Conservation (phyloP, 148 eudicot species). For the Silene latifolia region DNA sequence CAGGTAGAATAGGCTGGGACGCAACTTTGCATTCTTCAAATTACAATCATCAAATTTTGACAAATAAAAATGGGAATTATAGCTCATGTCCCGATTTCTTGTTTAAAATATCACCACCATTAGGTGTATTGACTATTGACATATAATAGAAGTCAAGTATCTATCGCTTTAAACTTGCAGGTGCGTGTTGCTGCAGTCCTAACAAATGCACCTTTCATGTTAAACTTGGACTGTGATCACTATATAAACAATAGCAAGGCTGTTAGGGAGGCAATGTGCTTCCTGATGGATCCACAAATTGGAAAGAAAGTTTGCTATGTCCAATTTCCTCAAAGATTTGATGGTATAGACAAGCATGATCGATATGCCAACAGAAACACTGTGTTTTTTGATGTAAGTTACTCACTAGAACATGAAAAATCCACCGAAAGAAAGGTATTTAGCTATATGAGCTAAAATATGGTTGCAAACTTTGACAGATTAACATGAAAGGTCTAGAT, state of each 20-base stretch:
- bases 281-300: slow-evolving; percentile 91
- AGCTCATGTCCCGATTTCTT: background rate
- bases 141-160: background rate
- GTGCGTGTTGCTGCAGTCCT: slow-evolving; percentile 92
- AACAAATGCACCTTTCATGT: slow-evolving; percentile 99
- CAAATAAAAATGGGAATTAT: background rate
- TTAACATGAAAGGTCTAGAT: slow-evolving; percentile 97
- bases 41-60: background rate
- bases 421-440: background rate
- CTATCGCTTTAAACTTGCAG: slow-evolving; percentile 37
- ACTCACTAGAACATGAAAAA: slow-evolving; percentile 21
- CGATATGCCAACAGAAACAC: slow-evolving; percentile 97
- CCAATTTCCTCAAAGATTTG: slow-evolving; percentile 94
- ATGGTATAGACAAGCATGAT: slow-evolving; percentile 86
- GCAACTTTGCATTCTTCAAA: background rate
- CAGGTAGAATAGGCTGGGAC: background rate
- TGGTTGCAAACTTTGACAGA: slow-evolving; percentile 38
- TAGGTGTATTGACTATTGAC: background rate
- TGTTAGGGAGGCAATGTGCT: slow-evolving; percentile 90
- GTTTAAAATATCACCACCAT: background rate
- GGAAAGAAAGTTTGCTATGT: slow-evolving; percentile 96
- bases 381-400: slow-evolving; percentile 94
- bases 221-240: slow-evolving; percentile 99
- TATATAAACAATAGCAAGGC: slow-evolving; percentile 98
- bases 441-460: slow-evolving; percentile 1